Evolutionary conservation across 2,329 filamentous ascomycete genomes (phyloP).

Genomic region (Purpureocillium takamizusanense): DNA sequence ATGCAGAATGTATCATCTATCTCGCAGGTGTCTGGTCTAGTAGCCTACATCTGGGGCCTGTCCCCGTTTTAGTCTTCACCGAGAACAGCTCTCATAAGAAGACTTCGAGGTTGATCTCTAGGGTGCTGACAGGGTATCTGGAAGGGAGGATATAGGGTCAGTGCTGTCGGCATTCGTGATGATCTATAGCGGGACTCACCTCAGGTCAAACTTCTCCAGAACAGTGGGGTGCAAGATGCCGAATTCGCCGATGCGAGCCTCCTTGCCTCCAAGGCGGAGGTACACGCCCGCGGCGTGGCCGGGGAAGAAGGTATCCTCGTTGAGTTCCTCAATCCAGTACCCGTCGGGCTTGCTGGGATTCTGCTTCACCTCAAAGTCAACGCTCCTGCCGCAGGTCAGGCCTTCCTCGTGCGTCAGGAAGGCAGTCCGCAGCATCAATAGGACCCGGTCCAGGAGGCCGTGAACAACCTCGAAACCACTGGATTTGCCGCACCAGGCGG

Average conservation of each 20-base stretch:
- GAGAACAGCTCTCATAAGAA: conserved; percentile 55
- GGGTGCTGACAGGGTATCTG: conserved; percentile 82
- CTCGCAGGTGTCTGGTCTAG: not conserved
- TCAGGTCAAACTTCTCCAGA: conserved; percentile 86
- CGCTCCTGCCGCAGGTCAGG: conserved; percentile 35
- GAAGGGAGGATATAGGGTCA: conserved; percentile 1
- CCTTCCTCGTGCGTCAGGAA: conserved; percentile 74
- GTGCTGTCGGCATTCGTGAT: not conserved
- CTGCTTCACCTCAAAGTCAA: conserved; percentile 43
- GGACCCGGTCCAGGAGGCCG: conserved; percentile 81
- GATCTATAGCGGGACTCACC: conserved; percentile 34
- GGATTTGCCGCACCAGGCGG: conserved; percentile 88
- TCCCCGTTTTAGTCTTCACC: not conserved
- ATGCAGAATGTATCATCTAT: no score
- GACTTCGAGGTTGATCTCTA: conserved; percentile 91
- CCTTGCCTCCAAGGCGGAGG: conserved; percentile 64
- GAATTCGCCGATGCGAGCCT: conserved; percentile 74
- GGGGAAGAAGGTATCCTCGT: conserved; percentile 84
- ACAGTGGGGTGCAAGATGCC: conserved; percentile 91
- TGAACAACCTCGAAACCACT: conserved; percentile 95
- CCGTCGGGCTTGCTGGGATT: conserved; percentile 54
- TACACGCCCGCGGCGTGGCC: conserved; percentile 84
- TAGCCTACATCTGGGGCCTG: not conserved
- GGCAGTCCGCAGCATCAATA: conserved; percentile 80
- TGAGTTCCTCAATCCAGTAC: conserved; percentile 92